phyloP scores from a whole-genome alignment of 331 rosid species.

The Malus hybrid region DNA sequence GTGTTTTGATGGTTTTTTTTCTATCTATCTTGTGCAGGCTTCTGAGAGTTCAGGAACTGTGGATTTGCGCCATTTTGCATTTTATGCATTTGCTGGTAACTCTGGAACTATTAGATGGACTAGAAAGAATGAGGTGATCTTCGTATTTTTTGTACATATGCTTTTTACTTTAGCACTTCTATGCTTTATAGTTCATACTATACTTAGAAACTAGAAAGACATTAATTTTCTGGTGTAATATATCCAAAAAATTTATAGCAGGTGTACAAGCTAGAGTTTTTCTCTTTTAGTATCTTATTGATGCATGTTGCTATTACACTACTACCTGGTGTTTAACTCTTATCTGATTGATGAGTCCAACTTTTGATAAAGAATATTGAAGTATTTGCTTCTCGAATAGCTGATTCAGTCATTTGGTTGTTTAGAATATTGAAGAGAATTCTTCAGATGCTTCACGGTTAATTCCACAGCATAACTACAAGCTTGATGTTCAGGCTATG shows the following conservation, averaged over 20 bases:
- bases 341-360: neutral
- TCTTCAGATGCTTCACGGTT: constrained; percentile 80
- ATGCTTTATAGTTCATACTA: neutral
- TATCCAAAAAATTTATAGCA: neutral
- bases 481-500: constrained; percentile 89
- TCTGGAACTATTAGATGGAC: constrained; percentile 74
- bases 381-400: constrained; percentile 4
- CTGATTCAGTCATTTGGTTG: constrained; percentile 23
- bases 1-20: constrained; percentile 10
- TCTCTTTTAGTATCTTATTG: constrained; percentile 12
- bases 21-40: constrained; percentile 33
- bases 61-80: constrained; percentile 88
- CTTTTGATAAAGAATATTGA: neutral
- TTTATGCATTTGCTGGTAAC: constrained; percentile 90
- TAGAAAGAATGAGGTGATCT: constrained; percentile 64
- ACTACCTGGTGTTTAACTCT: neutral
- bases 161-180: constrained; percentile 5
- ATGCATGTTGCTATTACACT: neutral
- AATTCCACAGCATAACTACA: constrained; percentile 94
- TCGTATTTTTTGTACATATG: neutral
- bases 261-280: neutral
- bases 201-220: neutral
- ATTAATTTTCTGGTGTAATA: neutral
- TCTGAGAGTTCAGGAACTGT: constrained; percentile 65
- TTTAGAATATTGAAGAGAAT: constrained; percentile 75